Conservation (phyloP, 23 red algal genomes). For the Gracilaria gracilis region DNA sequence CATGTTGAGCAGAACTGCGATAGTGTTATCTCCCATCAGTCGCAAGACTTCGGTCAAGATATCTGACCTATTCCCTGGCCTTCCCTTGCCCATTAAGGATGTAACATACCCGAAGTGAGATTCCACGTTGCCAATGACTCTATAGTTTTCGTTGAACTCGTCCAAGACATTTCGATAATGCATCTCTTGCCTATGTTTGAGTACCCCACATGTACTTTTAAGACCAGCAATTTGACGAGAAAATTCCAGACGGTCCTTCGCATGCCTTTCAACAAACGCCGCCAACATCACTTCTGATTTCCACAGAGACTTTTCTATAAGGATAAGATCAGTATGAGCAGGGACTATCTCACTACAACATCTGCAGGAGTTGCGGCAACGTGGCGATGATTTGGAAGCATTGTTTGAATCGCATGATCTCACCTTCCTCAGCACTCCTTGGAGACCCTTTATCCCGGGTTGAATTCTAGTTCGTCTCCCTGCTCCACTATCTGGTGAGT, state of each 20-base stretch:
- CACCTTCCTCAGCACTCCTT: slow-evolving; percentile 6
- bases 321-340: background rate
- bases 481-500: background rate
- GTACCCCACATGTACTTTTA: background rate
- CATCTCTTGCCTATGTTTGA: slow-evolving; percentile 39
- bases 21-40: slow-evolving; percentile 34
- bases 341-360: background rate
- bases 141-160: slow-evolving; percentile 46
- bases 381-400: background rate
- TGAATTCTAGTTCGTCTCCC: background rate
- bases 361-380: slow-evolving; percentile 1
- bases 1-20: slow-evolving; percentile 20
- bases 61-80: background rate
- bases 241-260: slow-evolving; percentile 5
- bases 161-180: slow-evolving; percentile 51
- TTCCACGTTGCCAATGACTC: slow-evolving; percentile 30
- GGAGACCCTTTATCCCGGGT: background rate
- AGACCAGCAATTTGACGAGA: slow-evolving; percentile 7
- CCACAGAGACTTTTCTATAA: background rate
- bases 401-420: slow-evolving; percentile 12
- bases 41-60: background rate
- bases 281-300: slow-evolving; percentile 6
- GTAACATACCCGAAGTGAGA: slow-evolving; percentile 52
- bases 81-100: background rate
- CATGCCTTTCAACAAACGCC: background rate